Evolutionary conservation across 1,284 basidiomycete species (phyloP).

Genomic region (Psilocybe mexicana): DNA sequence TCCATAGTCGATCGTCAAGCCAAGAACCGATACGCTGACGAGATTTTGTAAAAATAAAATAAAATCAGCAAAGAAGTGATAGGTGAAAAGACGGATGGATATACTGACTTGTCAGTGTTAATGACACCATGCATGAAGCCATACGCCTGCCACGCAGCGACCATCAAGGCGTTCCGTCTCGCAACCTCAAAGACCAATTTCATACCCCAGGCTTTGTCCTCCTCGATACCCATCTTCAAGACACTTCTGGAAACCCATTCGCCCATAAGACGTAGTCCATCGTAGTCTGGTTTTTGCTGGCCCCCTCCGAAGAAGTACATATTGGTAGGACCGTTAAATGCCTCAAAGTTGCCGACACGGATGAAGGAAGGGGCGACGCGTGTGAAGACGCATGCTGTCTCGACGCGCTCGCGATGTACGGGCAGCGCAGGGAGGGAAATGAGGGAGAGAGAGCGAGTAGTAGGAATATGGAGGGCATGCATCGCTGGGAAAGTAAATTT

Average conservation of each 20-base stretch:
- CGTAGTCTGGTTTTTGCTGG: conserved; percentile 73
- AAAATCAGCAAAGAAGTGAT: background rate
- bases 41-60: conserved; percentile 7
- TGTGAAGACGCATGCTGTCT: conserved; percentile 80
- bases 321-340: conserved; percentile 72
- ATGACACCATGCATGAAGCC: conserved; percentile 96
- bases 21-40: conserved; percentile 76
- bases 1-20: conserved; percentile 93
- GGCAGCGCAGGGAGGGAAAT: conserved; percentile 74
- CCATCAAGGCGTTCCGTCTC: conserved; percentile 85
- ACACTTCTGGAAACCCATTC: conserved; percentile 71
- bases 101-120: conserved; percentile 87
- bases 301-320: conserved; percentile 74
- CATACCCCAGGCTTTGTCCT: conserved; percentile 64
- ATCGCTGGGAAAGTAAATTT: conserved; percentile 58
- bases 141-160: conserved; percentile 92
- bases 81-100: background rate
- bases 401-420: conserved; percentile 80
- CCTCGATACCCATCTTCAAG: conserved; percentile 48
- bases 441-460: conserved; percentile 85
- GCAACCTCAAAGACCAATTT: conserved; percentile 78
- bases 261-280: conserved; percentile 71
- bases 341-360: conserved; percentile 91
- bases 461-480: conserved; percentile 85
- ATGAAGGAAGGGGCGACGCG: conserved; percentile 90